These are phyloP conservation scores for Coniosporium tulheliwenetii DNA, from an alignment of 2,329 filamentous ascomycete genomes.

Conservation along the genomic window DNA sequence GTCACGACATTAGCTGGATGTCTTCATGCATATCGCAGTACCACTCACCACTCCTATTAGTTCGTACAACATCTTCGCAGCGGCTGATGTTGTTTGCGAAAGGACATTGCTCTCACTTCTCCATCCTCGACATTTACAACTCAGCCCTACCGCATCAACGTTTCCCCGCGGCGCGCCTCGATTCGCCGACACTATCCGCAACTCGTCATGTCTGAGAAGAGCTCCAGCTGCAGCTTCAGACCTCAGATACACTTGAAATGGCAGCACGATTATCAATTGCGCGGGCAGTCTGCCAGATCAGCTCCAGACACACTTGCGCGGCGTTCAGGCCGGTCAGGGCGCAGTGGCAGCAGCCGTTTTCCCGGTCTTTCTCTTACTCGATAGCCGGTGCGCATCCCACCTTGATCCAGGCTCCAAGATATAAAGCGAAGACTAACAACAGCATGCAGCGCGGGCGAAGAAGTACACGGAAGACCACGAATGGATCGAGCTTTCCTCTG, in stretches of 20 bases:
- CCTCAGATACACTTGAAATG: slow-evolving; percentile 11
- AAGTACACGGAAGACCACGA: slow-evolving; percentile 96
- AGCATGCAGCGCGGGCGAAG: slow-evolving; percentile 44
- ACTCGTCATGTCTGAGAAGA: neutral
- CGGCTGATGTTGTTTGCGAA: neutral
- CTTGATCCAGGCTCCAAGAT: no score
- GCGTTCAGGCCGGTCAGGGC: neutral
- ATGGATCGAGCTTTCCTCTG: slow-evolving; percentile 80
- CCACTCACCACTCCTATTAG: slow-evolving; percentile 80
- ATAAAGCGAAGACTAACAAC: neutral
- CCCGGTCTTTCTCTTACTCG: neutral
- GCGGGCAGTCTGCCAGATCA: slow-evolving; percentile 12
- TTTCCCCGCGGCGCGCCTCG: no score
- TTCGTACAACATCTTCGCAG: slow-evolving; percentile 72
- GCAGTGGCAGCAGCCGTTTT: neutral
- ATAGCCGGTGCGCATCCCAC: neutral
- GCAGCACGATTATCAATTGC: slow-evolving; percentile 16
- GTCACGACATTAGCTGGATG: no score
- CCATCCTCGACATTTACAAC: neutral
- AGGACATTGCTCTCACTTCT: neutral
- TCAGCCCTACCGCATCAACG: no score
- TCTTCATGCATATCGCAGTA: neutral
- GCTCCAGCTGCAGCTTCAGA: neutral
- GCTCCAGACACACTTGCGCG: neutral
- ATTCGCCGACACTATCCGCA: no score